Conservation (phyloP, 208 protist species). For the Tritrichomonas musculus region DNA sequence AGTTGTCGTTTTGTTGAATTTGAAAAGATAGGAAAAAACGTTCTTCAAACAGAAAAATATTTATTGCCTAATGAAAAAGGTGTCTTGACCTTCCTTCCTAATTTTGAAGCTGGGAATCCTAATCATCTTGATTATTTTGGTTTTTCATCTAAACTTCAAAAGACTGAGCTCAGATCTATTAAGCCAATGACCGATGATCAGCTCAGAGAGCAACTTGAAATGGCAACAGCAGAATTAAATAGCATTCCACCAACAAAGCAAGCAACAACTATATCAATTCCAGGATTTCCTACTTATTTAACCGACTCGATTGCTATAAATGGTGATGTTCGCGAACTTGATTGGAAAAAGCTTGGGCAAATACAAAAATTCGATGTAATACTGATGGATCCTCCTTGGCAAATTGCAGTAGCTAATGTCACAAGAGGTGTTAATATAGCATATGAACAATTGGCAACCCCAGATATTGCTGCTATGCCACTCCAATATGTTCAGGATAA, state of each 20-base stretch:
- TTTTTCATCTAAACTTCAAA: not conserved
- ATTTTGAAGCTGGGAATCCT: not conserved
- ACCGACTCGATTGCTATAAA: not conserved
- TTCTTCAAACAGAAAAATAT: not conserved
- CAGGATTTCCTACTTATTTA: not conserved
- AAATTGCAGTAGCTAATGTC: not conserved
- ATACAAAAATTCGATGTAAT: conserved; percentile 29
- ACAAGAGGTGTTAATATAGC: not conserved
- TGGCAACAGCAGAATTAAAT: not conserved
- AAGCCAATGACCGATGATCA: not conserved
- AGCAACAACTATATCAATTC: not conserved
- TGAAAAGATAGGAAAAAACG: not conserved
- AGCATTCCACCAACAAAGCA: not conserved
- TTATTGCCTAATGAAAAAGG: not conserved
- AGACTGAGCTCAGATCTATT: not conserved
- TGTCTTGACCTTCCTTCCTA: not conserved
- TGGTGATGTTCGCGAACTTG: not conserved
- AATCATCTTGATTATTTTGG: not conserved
- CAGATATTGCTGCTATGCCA: not conserved
- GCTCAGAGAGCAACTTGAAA: not conserved
- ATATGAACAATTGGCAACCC: not conserved
- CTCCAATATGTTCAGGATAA: not conserved
- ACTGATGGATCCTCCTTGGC: conserved; percentile 31
- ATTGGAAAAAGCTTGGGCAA: not conserved
- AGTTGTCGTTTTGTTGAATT: not conserved